Evolutionary conservation across 257 asterid species (phyloP).

Genomic region (Solanum bulbocastanum): DNA sequence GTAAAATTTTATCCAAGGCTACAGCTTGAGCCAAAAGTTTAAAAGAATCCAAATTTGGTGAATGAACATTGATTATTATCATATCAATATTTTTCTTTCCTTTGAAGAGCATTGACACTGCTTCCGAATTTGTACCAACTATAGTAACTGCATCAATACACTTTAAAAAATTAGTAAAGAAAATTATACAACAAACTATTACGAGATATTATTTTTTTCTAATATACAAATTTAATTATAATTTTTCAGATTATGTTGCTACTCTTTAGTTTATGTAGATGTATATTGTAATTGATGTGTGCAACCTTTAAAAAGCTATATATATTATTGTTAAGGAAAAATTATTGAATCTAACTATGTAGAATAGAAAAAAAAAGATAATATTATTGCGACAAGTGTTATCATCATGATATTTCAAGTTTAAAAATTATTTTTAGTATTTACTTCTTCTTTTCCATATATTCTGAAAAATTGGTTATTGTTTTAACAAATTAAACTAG

Average conservation of each 20-base stretch:
- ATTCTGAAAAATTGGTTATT: too few species aligned
- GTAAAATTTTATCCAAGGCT: not conserved
- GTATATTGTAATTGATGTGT: not conserved
- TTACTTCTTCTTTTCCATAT: not conserved
- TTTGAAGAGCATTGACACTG: not conserved
- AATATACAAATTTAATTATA: not conserved
- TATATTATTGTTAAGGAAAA: not conserved
- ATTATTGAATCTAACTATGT: too few species aligned
- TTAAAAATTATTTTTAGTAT: not conserved
- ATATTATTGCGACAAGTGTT: not conserved
- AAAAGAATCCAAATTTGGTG: not conserved
- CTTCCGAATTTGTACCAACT: not conserved
- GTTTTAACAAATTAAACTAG: too few species aligned
- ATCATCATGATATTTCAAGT: not conserved
- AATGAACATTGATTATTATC: not conserved
- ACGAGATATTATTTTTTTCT: not conserved
- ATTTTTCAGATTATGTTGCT: not conserved
- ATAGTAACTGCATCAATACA: not conserved
- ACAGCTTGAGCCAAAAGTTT: not conserved
- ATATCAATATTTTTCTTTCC: not conserved
- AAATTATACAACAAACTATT: not conserved
- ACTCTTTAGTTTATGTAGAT: not conserved
- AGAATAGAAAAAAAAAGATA: not conserved
- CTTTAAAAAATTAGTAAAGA: not conserved
- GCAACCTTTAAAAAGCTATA: not conserved